Conservation (phyloP, 139 green algal genomes). For the Chloropicon primus region DNA sequence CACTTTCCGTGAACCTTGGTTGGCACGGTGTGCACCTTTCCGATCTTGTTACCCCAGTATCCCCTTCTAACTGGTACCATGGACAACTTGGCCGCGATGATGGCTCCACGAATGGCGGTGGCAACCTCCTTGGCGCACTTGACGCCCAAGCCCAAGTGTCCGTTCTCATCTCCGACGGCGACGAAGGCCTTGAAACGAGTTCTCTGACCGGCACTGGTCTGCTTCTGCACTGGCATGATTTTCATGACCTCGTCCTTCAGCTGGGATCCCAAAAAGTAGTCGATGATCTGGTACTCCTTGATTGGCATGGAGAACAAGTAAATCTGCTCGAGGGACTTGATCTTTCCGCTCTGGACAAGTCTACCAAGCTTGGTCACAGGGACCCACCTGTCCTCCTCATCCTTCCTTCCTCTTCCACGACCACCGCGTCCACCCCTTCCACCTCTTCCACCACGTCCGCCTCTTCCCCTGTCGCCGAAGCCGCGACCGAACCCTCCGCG, state of each 20-base stretch:
- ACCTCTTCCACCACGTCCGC: conserved; percentile 52
- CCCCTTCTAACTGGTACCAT: conserved; percentile 84
- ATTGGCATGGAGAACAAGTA: conserved; percentile 98
- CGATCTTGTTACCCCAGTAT: conserved; percentile 98
- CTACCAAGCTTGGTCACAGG: conserved; percentile 96
- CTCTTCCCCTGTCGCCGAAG: conserved; percentile 21
- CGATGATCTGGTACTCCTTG: conserved; percentile 68
- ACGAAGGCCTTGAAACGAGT: conserved; percentile 99
- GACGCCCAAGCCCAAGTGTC: conserved; percentile 93
- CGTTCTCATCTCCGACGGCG: conserved; percentile 95
- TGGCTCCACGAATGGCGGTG: conserved; percentile 92
- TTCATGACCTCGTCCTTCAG: conserved; percentile 97
- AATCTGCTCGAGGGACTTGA: conserved; percentile 97
- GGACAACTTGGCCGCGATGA: conserved; percentile 95
- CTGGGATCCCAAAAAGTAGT: conserved; percentile 29
- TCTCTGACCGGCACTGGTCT: conserved; percentile 96
- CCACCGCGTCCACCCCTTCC: conserved; percentile 20
- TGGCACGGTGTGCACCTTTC: conserved; percentile 67
- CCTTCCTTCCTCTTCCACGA: conserved; percentile 44
- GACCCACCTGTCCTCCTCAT: conserved; percentile 95
- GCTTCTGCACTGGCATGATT: conserved; percentile 99
- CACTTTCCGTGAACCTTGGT: conserved; percentile 95
- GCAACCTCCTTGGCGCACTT: conserved; percentile 99
- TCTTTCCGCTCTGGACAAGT: conserved; percentile 96
- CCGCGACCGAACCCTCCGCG: neutral